phyloP scores from a whole-genome alignment of 495 filamentous ascomycete species.

The Lasiosphaeria hispida region DNA sequence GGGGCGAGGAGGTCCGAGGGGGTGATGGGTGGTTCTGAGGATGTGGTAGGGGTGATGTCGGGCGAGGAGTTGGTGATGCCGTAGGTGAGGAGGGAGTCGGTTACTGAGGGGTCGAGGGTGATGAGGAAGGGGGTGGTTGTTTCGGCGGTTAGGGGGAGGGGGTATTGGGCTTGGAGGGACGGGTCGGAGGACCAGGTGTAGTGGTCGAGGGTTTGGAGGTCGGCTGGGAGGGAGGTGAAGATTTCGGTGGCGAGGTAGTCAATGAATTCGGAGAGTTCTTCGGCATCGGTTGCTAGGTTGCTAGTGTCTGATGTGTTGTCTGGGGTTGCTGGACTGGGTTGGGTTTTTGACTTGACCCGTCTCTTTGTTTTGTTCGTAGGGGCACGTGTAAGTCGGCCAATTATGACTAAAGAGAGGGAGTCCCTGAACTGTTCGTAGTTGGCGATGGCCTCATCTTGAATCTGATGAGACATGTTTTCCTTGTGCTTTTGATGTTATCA shows the following conservation, averaged over 20 bases:
- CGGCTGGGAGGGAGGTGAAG: slow-evolving; percentile 60
- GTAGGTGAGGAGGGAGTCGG: slow-evolving; percentile 66
- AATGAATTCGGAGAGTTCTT: slow-evolving; percentile 71
- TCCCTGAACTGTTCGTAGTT: slow-evolving; percentile 74
- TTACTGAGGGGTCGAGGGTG: slow-evolving; percentile 43
- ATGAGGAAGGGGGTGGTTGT: slow-evolving; percentile 34
- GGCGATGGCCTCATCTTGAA: slow-evolving; percentile 27
- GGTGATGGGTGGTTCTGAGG: not conserved
- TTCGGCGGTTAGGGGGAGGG: slow-evolving; percentile 43
- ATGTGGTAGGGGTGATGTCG: slow-evolving; percentile 29
- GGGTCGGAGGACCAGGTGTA: slow-evolving; percentile 49
- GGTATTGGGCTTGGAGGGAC: slow-evolving; percentile 47
- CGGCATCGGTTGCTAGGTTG: slow-evolving; percentile 40
- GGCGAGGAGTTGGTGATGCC: slow-evolving; percentile 44
- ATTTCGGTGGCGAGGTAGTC: slow-evolving; percentile 70
- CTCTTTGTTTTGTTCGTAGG: slow-evolving; percentile 18
- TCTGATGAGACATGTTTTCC: slow-evolving; percentile 22
- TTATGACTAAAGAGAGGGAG: slow-evolving; percentile 48
- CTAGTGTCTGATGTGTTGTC: slow-evolving; percentile 21
- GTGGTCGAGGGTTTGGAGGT: slow-evolving; percentile 62
- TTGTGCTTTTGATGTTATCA: not conserved
- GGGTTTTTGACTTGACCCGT: slow-evolving; percentile 39
- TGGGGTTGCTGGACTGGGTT: slow-evolving; percentile 39
- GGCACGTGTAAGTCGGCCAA: slow-evolving; percentile 47
- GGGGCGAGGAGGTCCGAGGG: slow-evolving; percentile 56